Percentiles rank a stretch among this genome's conserved stretches.
Conservation (phyloP, 306 rosid species). For the Pyrus communis region DNA sequence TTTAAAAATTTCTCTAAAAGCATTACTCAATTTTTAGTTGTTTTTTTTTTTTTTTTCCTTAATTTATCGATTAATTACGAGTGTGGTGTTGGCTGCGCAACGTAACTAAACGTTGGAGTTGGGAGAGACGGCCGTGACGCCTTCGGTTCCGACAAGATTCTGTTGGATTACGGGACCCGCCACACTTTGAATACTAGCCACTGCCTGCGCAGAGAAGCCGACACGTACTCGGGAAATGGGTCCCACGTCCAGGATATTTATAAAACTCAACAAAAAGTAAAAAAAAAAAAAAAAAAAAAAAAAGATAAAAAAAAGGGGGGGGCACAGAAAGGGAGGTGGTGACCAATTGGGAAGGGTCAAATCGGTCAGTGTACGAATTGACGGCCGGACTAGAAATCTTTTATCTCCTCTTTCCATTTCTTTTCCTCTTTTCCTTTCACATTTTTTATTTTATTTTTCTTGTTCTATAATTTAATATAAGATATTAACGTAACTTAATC, state of each 20-base stretch:
- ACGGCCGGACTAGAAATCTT: constrained; percentile 14
- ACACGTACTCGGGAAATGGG: constrained; percentile 3
- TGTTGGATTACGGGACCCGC: constrained; percentile 9
- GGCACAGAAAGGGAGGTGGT: constrained; percentile 15
- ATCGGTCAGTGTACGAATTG: constrained; percentile 24
- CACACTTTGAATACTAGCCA: neutral
- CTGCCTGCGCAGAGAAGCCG: neutral
- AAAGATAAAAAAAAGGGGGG: too few relatives aligned
- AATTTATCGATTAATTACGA: neutral
- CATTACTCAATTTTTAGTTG: too few relatives aligned
- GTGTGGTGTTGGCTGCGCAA: neutral
- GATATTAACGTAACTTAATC: accelerated
- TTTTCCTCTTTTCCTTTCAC: accelerated
- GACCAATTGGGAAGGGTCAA: constrained; percentile 14
- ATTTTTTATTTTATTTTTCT: accelerated
- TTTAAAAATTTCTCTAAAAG: too few relatives aligned
- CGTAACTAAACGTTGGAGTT: neutral
- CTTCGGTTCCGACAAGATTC: constrained; percentile 47
- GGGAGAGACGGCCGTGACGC: constrained; percentile 36
- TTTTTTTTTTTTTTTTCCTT: neutral
- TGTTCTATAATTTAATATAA: too few relatives aligned
- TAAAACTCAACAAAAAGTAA: neutral
- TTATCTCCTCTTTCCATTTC: accelerated
- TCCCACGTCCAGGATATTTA: neutral
- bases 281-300: too few relatives aligned